Percentiles rank a stretch among this genome's conserved stretches.
These are phyloP conservation scores for Aspergillus steynii DNA, from an alignment of 495 filamentous ascomycete genomes.

Conservation along the genomic window DNA sequence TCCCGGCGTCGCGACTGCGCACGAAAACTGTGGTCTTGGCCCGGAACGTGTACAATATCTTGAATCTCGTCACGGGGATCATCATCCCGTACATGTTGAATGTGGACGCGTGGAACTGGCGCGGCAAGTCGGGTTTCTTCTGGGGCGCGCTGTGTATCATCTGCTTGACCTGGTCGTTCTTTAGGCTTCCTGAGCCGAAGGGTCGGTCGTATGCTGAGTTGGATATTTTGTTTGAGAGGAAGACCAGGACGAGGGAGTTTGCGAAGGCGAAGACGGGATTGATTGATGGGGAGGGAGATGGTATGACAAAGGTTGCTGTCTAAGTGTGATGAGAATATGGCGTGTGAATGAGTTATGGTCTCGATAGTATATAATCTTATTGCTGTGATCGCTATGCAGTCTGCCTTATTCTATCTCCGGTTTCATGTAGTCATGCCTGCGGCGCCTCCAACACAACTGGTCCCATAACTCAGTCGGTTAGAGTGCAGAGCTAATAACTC, in stretches of 20 bases:
- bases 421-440: too few species aligned
- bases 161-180: slow-evolving; percentile 62
- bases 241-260: slow-evolving; percentile 58
- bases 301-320: background rate
- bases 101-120: slow-evolving; percentile 62
- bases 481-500: too few species aligned
- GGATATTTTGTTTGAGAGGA: slow-evolving; percentile 39
- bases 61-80: slow-evolving; percentile 60
- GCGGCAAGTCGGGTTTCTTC: slow-evolving; percentile 65
- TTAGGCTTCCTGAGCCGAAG: slow-evolving; percentile 62
- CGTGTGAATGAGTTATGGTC: too few species aligned
- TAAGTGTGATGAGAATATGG: background rate
- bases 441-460: too few species aligned
- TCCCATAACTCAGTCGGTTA: too few species aligned
- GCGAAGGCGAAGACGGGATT: background rate
- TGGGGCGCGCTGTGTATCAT: slow-evolving; percentile 61
- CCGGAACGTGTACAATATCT: slow-evolving; percentile 61
- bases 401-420: background rate
- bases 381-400: background rate
- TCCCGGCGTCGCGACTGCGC: slow-evolving; percentile 61
- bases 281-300: background rate
- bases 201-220: slow-evolving; percentile 62
- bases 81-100: slow-evolving; percentile 65
- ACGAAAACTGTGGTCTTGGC: slow-evolving; percentile 62
- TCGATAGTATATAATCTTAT: background rate